Conservation (phyloP, 2,329 filamentous ascomycete genomes). For the Tolypocladium inflatum region DNA sequence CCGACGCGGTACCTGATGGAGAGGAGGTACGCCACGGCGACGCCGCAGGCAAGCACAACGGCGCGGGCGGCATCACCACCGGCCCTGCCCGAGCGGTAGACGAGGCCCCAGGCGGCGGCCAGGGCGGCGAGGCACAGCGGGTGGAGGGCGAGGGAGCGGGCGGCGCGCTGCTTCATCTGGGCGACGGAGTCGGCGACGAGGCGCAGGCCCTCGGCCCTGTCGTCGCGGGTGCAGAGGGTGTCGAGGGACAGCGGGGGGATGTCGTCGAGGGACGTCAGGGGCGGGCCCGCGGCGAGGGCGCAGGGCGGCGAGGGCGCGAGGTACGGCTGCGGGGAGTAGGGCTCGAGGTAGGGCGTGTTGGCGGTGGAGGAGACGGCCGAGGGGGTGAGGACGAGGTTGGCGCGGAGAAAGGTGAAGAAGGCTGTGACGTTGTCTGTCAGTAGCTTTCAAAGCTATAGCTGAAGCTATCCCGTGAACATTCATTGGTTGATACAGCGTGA, state of each 20-base stretch:
- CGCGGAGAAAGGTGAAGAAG: constrained; percentile 74
- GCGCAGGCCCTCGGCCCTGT: constrained; percentile 58
- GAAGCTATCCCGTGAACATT: too few species aligned
- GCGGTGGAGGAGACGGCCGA: constrained; percentile 53
- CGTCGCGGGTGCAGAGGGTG: constrained; percentile 40
- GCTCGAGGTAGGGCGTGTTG: constrained; percentile 54
- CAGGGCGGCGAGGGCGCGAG: constrained; percentile 30
- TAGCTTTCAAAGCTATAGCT: not conserved
- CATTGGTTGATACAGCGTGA: too few species aligned
- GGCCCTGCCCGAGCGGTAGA: constrained; percentile 31
- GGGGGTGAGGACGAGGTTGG: constrained; percentile 62
- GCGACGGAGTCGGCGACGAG: constrained; percentile 75
- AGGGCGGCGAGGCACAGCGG: constrained; percentile 42
- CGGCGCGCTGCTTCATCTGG: constrained; percentile 66
- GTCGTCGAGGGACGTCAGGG: constrained; percentile 30
- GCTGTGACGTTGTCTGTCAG: constrained; percentile 35
- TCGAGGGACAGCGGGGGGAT: constrained; percentile 57
- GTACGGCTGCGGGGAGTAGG: constrained; percentile 28
- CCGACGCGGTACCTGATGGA: constrained; percentile 49
- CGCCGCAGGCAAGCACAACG: constrained; percentile 47
- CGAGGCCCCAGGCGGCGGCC: constrained; percentile 28
- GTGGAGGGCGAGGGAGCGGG: constrained; percentile 54
- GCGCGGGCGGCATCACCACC: constrained; percentile 43
- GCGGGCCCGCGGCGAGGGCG: constrained; percentile 44
- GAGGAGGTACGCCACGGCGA: constrained; percentile 55